Percentiles rank a stretch among this genome's conserved stretches.
phyloP scores from a whole-genome alignment of 352 stramenopile species.

The Phytophthora capsici region DNA sequence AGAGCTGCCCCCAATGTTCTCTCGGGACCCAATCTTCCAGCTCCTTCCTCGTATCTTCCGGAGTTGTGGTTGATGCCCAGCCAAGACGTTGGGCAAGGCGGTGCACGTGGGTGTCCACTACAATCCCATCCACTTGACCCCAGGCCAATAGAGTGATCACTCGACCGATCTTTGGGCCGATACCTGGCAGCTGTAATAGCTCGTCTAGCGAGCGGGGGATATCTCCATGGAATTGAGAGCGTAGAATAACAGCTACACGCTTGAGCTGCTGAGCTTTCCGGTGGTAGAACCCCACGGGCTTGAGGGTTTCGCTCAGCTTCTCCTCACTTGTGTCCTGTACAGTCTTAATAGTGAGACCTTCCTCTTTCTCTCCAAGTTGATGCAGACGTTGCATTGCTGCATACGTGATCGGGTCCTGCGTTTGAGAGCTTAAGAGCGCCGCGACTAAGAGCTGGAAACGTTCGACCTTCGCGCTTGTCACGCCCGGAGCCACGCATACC shows the following conservation, averaged over 20 bases:
- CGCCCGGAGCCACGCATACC: conserved; percentile 48
- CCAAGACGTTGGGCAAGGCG: conserved; percentile 67
- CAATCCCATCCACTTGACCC: conserved; percentile 65
- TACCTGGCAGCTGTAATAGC: conserved; percentile 58
- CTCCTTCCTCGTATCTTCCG: conserved; percentile 57
- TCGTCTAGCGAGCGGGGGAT: conserved; percentile 55
- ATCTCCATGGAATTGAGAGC: conserved; percentile 44
- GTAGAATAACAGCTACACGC: conserved; percentile 51
- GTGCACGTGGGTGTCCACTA: conserved; percentile 85
- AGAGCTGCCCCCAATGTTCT: conserved; percentile 64
- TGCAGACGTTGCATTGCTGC: conserved; percentile 78
- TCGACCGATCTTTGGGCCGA: conserved; percentile 79
- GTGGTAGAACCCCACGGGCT: conserved; percentile 76
- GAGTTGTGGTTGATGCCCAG: conserved; percentile 40
- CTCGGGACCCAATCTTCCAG: conserved; percentile 73
- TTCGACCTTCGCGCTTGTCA: conserved; percentile 31
- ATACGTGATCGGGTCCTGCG: conserved; percentile 69
- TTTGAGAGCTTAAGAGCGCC: conserved; percentile 77
- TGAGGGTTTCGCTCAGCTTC: conserved; percentile 56
- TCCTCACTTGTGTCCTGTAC: conserved; percentile 42
- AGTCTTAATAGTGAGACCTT: conserved; percentile 59
- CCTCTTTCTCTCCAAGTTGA: conserved; percentile 24
- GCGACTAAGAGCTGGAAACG: conserved; percentile 74
- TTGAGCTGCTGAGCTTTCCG: conserved; percentile 76
- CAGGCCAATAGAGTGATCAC: conserved; percentile 72